A percentile compares a stretch with the other conserved stretches of the same genome.
Evolutionary conservation across 305 asterid genomes (phyloP).

Genomic region (Ilex paraguariensis): DNA sequence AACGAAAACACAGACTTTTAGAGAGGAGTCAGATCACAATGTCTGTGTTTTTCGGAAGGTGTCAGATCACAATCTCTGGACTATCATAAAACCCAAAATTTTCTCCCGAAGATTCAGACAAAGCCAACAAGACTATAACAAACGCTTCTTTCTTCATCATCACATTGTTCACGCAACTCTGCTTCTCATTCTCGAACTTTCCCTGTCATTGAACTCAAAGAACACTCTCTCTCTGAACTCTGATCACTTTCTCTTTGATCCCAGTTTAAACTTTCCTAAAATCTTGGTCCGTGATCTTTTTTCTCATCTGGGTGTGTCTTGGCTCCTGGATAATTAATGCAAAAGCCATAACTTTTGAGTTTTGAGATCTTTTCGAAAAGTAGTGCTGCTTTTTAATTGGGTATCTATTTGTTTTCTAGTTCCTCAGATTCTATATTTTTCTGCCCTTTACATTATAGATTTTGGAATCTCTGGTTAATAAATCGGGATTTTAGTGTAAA

Average conservation of each 20-base stretch:
- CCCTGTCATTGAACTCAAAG: background rate
- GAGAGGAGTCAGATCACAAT: too few species aligned
- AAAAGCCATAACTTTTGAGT: background rate
- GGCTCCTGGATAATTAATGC: background rate
- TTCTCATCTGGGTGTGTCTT: too few species aligned
- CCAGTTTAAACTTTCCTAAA: too few species aligned
- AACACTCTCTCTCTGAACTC: background rate
- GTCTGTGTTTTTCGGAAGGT: too few species aligned
- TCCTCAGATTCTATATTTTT: constrained; percentile 1
- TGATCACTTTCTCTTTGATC: too few species aligned
- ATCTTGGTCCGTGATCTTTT: too few species aligned
- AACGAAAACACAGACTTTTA: too few species aligned
- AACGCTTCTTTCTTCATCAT: background rate
- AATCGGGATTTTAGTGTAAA: background rate
- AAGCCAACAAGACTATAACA: background rate
- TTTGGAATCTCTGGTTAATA: constrained; percentile 7
- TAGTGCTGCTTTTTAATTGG: constrained; percentile 1
- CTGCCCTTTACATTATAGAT: background rate
- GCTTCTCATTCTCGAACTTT: background rate
- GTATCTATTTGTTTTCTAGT: background rate
- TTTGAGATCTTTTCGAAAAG: constrained; percentile 23
- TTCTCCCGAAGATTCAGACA: background rate
- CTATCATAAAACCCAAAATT: background rate
- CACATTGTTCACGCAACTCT: background rate
- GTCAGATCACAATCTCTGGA: too few species aligned